Base-by-base conservation (phyloP, 345 rosid species). In the Citropsis articulata region DNA sequence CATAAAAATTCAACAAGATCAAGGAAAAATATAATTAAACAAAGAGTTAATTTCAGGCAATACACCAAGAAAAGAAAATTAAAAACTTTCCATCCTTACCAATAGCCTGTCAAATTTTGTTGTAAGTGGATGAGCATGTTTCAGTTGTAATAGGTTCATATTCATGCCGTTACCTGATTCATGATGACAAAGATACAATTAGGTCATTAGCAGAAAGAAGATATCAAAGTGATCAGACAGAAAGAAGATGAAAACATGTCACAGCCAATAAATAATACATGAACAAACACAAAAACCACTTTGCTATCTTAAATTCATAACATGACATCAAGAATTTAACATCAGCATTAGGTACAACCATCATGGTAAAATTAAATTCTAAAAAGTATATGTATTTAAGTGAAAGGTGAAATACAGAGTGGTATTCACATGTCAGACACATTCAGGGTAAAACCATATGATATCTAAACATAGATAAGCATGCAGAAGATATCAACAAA, bases 91-190 rank as follows among this genome's bases (percentile, higher is more conserved):
- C 48, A 78, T 31, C 61, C 96, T 84, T 88, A 95, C 98, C 97
- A 93, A 77, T 84, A 93, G 79, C 86, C 98, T 88, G 75, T 84
- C 86, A 83, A 95, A 89, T 85, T 86, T 86, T 70, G 88, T 67
- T 50, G 80, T 75, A 79, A 85, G 81, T 45, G 91, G 91, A 80
- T 85, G 88, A 79, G 83, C 79, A 83, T 76, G 87, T 77, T 85
- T 86, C 85, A 87, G 79, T 65, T 81, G 86, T 73, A 85, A 73
- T 53, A 84, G 77, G 27, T 84, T 85, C 75, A 90, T 80, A 78
- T 66, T 80, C 35, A 68, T 66, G 31, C 42, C 78, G 71, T 80
- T 78, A 62, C 77, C 92, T 89, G 92, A 77, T 75, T 45, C 65
- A 79, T 61, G 76, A 36, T 28, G 27, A 72, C 33, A 65, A 3